Conservation (phyloP, 108 stramenopile species). For the Discostella stelligeroides region DNA sequence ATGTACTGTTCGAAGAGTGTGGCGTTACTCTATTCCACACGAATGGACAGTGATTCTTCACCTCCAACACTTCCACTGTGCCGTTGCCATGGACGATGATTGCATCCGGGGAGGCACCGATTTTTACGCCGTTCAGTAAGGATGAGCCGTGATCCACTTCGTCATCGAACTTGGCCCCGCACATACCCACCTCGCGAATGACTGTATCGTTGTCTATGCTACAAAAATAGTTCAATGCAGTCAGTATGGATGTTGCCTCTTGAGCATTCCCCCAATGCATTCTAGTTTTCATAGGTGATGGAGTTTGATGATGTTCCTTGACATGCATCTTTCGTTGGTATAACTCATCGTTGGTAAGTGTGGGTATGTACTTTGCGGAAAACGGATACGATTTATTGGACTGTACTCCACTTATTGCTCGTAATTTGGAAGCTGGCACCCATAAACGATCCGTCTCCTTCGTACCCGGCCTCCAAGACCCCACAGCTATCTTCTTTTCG, state of each 20-base stretch:
- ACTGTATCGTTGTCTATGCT: conserved; percentile 42
- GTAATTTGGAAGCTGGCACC: conserved; percentile 20
- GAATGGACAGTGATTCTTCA: conserved; percentile 93
- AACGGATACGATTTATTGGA: conserved; percentile 53
- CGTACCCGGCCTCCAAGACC: conserved; percentile 28
- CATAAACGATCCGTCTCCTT: conserved; percentile 32
- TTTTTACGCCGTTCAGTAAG: conserved; percentile 43
- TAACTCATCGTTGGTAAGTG: conserved; percentile 47
- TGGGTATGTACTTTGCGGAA: conserved; percentile 65
- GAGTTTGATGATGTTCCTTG: conserved; percentile 17
- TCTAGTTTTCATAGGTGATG: conserved; percentile 50
- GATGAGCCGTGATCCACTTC: conserved; percentile 24
- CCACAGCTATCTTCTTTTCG: conserved; percentile 1
- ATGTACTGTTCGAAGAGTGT: too few species aligned
- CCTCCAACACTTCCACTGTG: conserved; percentile 77
- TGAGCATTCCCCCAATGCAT: conserved; percentile 89
- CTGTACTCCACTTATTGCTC: neutral
- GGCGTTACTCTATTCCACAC: conserved; percentile 46
- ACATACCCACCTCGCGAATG: conserved; percentile 84
- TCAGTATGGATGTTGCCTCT: conserved; percentile 81
- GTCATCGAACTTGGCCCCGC: conserved; percentile 70
- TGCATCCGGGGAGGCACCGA: conserved; percentile 88
- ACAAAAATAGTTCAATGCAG: conserved; percentile 82
- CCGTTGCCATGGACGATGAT: conserved; percentile 73
- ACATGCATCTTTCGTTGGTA: conserved; percentile 18